Evolutionary conservation across 805 yeast species (phyloP).

Genomic region (Myxozyma nipponensis): DNA sequence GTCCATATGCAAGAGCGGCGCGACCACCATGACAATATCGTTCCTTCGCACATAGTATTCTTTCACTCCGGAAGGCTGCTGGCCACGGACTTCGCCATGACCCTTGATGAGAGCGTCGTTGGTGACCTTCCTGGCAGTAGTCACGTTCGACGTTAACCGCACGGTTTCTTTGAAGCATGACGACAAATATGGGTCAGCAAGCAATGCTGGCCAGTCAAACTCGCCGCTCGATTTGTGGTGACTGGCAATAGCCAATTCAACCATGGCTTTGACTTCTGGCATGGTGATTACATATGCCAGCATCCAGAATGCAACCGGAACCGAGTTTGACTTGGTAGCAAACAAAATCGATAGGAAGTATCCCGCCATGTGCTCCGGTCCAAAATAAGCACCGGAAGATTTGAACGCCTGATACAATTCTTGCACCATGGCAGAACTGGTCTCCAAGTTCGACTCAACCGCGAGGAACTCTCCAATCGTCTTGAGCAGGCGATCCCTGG

Average conservation of each 20-base stretch:
- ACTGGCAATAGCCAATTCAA: constrained; percentile 4
- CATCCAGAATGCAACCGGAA: too few species aligned
- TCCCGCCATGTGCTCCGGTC: constrained; percentile 13
- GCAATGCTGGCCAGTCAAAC: constrained; percentile 20
- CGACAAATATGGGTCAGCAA: constrained; percentile 3
- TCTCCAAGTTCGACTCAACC: not conserved
- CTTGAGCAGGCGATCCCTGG: constrained; percentile 11
- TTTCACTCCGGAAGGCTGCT: not conserved
- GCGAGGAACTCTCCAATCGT: constrained; percentile 10
- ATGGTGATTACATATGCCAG: too few species aligned
- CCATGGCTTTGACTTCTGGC: too few species aligned
- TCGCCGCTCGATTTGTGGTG: not conserved
- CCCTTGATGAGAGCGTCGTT: constrained; percentile 14
- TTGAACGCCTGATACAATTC: not conserved
- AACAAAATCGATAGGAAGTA: constrained; percentile 21
- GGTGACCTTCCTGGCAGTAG: constrained; percentile 6
- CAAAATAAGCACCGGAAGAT: not conserved
- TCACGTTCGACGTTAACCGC: constrained; percentile 9
- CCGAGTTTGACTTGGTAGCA: too few species aligned
- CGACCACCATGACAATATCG: constrained; percentile 10
- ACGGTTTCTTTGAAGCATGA: constrained; percentile 24
- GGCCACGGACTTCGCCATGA: not conserved
- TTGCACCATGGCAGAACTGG: not conserved
- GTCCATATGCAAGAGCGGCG: constrained; percentile 21
- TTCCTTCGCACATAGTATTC: constrained; percentile 12